phyloP scores from a whole-genome alignment of 208 protist species.

The Trypanosoma vivax region DNA sequence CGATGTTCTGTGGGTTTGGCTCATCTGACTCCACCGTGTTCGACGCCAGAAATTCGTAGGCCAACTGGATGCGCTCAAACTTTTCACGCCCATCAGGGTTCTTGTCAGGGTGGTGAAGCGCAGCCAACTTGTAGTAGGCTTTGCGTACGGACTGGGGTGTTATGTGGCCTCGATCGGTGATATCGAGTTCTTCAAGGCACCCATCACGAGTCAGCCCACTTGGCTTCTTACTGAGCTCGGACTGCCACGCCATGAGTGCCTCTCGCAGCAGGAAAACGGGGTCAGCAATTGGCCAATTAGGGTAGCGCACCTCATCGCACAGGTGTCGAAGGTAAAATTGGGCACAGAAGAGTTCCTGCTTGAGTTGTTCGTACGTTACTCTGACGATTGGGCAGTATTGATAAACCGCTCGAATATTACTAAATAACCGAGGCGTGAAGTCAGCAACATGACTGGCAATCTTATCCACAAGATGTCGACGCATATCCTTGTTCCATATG shows the following conservation, averaged over 20 bases:
- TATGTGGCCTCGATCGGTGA: slow-evolving; percentile 26
- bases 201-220: slow-evolving; percentile 48
- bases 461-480: slow-evolving; percentile 81
- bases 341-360: slow-evolving; percentile 91
- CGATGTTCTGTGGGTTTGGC: slow-evolving; percentile 56
- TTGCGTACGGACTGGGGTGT: slow-evolving; percentile 73
- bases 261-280: slow-evolving; percentile 81
- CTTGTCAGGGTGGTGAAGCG: slow-evolving; percentile 95
- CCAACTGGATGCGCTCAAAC: slow-evolving; percentile 90
- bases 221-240: slow-evolving; percentile 85
- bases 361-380: slow-evolving; percentile 82
- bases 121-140: slow-evolving; percentile 90
- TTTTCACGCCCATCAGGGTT: slow-evolving; percentile 91
- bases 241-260: slow-evolving; percentile 75
- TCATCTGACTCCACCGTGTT: slow-evolving; percentile 23
- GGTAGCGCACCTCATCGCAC: slow-evolving; percentile 85
- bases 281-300: slow-evolving; percentile 90
- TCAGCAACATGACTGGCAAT: slow-evolving; percentile 89
- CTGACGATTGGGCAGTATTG: slow-evolving; percentile 90
- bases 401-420: slow-evolving; percentile 85
- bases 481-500: slow-evolving; percentile 93
- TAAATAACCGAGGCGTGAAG: slow-evolving; percentile 88
- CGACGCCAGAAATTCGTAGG: slow-evolving; percentile 83
- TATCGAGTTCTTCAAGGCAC: slow-evolving; percentile 68
- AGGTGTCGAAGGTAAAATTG: slow-evolving; percentile 94